Evolutionary conservation across 2,329 filamentous ascomycete genomes (phyloP), one percentile per base, ranked within the genome.

Genomic region (Aspergillus uvarum): DNA sequence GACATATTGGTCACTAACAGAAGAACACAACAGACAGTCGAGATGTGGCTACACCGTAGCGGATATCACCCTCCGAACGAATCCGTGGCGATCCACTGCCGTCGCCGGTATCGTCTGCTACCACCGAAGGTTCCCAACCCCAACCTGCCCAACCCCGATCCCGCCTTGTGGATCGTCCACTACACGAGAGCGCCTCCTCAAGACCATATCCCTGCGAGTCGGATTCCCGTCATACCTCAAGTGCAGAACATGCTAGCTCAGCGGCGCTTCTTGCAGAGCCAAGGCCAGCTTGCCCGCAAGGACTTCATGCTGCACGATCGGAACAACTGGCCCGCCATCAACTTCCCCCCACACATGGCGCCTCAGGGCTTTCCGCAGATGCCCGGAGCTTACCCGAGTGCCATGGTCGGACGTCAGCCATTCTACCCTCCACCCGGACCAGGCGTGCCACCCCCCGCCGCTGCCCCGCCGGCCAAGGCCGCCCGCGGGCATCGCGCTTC

Each of bases 261-360:
- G 67, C 82, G 87, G n/a, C 77, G 79, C 53, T 83, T 82, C 68
- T 75, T 90, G 81, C 77, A 87, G 89, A 76, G 84, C 57, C 89
- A 91, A 65, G 94, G 92, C 6, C 90, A 93, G 68, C 87, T 96
- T 49, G 85, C 89, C 59, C 89, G 92, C 67, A 96, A 96, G 72
- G 92, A 97, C 70, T 98, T 98, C 72, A 96, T 97, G 88, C 83
- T 98, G 21, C 87, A 90, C 53, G 95, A 98, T 76, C 87, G 91
- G 47, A 84, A 87, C 65, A 96, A 92, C 77, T 98, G 94, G 93
- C 94, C 95, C 3, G 87, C 88, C 24, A 89, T 98, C 61, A 86
- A 86, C 49, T 86, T 91, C 63, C 89, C 90, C 0, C 79, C 80
- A 61, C 78, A 75, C 66, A 76, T 67, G 76, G 82, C 58, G 67